Conservation (phyloP, 257 asterid species). For the Solanum pennellii region DNA sequence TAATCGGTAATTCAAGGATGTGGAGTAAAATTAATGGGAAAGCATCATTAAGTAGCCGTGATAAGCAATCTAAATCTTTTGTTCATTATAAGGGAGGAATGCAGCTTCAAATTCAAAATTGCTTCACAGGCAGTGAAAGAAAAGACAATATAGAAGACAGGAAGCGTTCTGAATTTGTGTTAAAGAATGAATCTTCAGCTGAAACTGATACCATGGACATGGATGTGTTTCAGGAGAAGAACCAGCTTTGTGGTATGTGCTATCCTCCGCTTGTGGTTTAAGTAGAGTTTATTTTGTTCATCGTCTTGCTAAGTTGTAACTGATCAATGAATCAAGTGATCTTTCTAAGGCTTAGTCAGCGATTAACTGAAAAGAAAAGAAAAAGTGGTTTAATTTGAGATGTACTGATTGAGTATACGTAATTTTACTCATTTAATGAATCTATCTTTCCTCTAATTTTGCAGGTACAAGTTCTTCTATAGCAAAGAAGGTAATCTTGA, state of each 20-base stretch:
- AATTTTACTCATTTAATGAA: neutral
- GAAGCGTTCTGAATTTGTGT: slow-evolving; percentile 11
- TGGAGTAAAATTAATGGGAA: slow-evolving; percentile 11
- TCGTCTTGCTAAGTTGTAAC: neutral
- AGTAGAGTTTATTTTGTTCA: neutral
- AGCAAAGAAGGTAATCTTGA: slow-evolving; percentile 43
- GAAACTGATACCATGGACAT: slow-evolving; percentile 57
- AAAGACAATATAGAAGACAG: slow-evolving; percentile 14
- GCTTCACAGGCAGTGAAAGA: slow-evolving; percentile 30
- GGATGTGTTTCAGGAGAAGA: slow-evolving; percentile 27
- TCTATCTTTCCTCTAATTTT: slow-evolving; percentile 17
- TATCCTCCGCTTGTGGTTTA: neutral
- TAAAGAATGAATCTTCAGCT: slow-evolving; percentile 60
- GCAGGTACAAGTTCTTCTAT: slow-evolving; percentile 41
- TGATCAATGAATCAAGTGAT: neutral
- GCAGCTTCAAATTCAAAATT: slow-evolving; percentile 24
- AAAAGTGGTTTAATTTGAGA: neutral
- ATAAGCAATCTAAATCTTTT: slow-evolving; percentile 11
- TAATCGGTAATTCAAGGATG: slow-evolving; percentile 7
- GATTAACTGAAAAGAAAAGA: neutral
- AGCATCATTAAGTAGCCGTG: slow-evolving; percentile 9
- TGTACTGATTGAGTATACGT: neutral
- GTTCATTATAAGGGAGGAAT: slow-evolving; percentile 25
- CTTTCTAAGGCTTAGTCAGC: neutral
- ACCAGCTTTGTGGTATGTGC: slow-evolving; percentile 22